Evolutionary conservation across 306 rosid species (phyloP).

Genomic region (Fragaria vesca): DNA sequence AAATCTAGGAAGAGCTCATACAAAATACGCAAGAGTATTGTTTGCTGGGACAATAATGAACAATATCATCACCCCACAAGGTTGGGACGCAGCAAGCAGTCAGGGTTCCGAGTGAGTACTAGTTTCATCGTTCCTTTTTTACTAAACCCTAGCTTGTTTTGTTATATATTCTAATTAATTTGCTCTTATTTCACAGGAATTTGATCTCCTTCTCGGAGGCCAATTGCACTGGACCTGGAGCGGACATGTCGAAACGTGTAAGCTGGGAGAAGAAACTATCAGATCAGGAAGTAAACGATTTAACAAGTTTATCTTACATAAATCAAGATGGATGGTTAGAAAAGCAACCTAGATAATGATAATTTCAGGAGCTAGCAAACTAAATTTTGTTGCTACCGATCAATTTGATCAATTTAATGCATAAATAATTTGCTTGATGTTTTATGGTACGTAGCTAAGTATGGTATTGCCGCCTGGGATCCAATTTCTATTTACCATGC

Average conservation of each 20-base stretch:
- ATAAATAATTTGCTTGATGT: no score
- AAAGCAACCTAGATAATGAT: background rate
- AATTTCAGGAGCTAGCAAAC: no score
- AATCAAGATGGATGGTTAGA: conserved; percentile 28
- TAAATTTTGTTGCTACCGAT: no score
- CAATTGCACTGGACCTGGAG: conserved; percentile 18
- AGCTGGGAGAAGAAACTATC: conserved; percentile 17
- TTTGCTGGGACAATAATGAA: conserved; percentile 13
- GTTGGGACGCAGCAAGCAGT: background rate
- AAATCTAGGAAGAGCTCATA: conserved; percentile 21
- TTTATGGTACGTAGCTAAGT: no score
- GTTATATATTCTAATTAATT: background rate
- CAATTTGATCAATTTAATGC: no score
- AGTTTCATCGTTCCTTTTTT: background rate
- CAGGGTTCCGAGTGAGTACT: background rate
- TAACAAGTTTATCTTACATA: background rate
- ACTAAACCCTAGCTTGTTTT: background rate
- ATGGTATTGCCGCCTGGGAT: no score
- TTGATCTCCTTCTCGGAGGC: conserved; percentile 12
- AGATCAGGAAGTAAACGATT: background rate
- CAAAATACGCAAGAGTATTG: conserved; percentile 12
- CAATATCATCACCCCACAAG: background rate
- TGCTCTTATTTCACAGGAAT: background rate
- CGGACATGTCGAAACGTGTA: conserved; percentile 17
- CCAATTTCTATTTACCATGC: no score